phyloP scores from a whole-genome alignment of 2,329 filamentous ascomycete genomes.

The Xylaria sp. region DNA sequence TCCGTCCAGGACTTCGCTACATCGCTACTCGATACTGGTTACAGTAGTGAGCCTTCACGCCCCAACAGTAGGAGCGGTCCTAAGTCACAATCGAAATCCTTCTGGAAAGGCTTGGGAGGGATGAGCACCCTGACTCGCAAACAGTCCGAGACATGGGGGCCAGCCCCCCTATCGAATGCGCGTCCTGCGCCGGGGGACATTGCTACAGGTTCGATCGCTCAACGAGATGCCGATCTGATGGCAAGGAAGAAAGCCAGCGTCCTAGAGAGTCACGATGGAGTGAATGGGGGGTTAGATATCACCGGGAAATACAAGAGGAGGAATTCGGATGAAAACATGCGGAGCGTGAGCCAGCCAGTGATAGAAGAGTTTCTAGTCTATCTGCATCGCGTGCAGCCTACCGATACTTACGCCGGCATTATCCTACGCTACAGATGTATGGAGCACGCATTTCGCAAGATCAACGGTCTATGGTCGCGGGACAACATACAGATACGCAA shows the following conservation, averaged over 20 bases:
- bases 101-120: conserved; percentile 48
- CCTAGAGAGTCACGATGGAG: conserved; percentile 69
- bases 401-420: conserved; percentile 90
- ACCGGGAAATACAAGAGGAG: conserved; percentile 71
- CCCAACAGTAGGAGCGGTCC: conserved; percentile 48
- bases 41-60: conserved; percentile 51
- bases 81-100: conserved; percentile 47
- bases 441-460: conserved; percentile 82
- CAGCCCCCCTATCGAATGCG: conserved; percentile 56
- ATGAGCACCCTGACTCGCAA: conserved; percentile 42
- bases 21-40: conserved; percentile 54
- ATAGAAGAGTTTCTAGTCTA: conserved; percentile 85
- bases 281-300: conserved; percentile 68
- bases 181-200: conserved; percentile 60
- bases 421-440: conserved; percentile 91
- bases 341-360: conserved; percentile 63
- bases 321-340: conserved; percentile 71
- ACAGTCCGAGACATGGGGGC: conserved; percentile 60
- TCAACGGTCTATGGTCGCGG: conserved; percentile 94
- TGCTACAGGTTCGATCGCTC: conserved; percentile 63
- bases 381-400: conserved; percentile 83
- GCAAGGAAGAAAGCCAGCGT: conserved; percentile 69
- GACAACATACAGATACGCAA: conserved; percentile 89
- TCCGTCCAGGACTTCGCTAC: conserved; percentile 66
- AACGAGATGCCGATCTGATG: conserved; percentile 65